Evolutionary conservation across 768 basidiomycete species (phyloP).

Genomic region (Boletus tylopilopsis): DNA sequence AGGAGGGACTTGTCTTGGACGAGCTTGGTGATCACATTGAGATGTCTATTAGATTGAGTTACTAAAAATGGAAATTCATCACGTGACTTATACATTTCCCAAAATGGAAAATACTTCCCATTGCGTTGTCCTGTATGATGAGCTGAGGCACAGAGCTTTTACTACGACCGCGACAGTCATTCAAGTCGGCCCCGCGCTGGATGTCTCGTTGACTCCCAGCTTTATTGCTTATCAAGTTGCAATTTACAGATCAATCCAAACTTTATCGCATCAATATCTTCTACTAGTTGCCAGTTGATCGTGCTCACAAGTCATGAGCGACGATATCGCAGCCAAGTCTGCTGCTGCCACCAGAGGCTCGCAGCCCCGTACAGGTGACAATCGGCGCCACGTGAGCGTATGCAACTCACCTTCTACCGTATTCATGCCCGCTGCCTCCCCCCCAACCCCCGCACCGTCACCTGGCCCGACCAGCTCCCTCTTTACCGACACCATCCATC

Average conservation of each 20-base stretch:
- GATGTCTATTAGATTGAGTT: constrained; percentile 9
- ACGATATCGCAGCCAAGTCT: constrained; percentile 9
- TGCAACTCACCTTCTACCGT: constrained; percentile 31
- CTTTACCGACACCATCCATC: constrained; percentile 31
- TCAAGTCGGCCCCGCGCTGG: constrained; percentile 7
- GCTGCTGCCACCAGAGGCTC: constrained; percentile 5
- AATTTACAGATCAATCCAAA: not conserved
- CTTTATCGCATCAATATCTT: constrained; percentile 7
- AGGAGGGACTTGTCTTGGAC: not conserved
- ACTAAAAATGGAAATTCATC: no score
- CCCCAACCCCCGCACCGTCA: constrained; percentile 62
- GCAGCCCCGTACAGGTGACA: constrained; percentile 13
- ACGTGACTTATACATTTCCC: no score
- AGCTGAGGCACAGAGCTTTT: not conserved
- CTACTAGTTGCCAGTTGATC: constrained; percentile 3
- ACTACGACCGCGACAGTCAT: not conserved
- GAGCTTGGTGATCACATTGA: constrained; percentile 1
- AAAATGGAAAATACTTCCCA: constrained; percentile 14
- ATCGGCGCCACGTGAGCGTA: constrained; percentile 13
- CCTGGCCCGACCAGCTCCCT: constrained; percentile 50
- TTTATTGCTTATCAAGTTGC: not conserved
- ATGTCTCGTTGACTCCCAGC: not conserved
- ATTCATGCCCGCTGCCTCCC: constrained; percentile 53
- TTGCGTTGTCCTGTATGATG: not conserved
- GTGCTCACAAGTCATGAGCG: constrained; percentile 3